Conservation (phyloP, 441 rosid genomes). For the Euphorbia corollata region DNA sequence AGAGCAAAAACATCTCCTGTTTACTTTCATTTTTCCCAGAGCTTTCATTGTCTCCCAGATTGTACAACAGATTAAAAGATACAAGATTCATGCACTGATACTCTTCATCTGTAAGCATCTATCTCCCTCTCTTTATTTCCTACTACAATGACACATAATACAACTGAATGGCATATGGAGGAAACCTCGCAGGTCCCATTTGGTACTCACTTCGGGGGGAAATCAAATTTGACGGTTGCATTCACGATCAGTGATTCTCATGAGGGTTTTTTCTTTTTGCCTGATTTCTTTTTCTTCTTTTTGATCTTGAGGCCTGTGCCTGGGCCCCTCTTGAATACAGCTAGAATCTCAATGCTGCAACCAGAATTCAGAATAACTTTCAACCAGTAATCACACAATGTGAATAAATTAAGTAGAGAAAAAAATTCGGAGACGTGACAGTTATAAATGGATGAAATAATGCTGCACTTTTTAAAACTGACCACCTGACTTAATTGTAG, state of each 20-base stretch:
- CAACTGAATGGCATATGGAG: background rate
- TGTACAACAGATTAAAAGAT: background rate
- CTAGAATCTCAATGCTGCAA: conserved; percentile 82
- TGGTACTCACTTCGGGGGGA: background rate
- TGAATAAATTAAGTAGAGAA: background rate
- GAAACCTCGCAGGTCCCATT: background rate
- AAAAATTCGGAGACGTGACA: background rate
- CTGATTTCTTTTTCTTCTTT: conserved; percentile 52
- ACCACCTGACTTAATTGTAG: background rate
- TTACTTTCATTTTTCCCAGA: background rate
- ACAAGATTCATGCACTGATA: background rate
- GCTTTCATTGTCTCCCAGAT: background rate
- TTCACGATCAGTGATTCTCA: conserved; percentile 5
- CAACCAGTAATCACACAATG: conserved; percentile 1
- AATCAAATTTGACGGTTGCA: background rate
- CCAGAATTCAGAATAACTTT: conserved; percentile 21
- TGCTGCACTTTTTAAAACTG: background rate
- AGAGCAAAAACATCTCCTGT: background rate
- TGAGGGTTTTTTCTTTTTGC: conserved; percentile 40
- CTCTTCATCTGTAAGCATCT: background rate
- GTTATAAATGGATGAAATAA: background rate
- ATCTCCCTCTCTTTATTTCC: background rate
- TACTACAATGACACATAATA: background rate
- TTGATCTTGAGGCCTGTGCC: conserved; percentile 45
- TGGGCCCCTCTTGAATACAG: conserved; percentile 59